A percentile compares a stretch with the other conserved stretches of the same genome.
These are phyloP conservation scores for Adansonia digitata DNA, from an alignment of 345 rosid genomes.

Conservation along the genomic window DNA sequence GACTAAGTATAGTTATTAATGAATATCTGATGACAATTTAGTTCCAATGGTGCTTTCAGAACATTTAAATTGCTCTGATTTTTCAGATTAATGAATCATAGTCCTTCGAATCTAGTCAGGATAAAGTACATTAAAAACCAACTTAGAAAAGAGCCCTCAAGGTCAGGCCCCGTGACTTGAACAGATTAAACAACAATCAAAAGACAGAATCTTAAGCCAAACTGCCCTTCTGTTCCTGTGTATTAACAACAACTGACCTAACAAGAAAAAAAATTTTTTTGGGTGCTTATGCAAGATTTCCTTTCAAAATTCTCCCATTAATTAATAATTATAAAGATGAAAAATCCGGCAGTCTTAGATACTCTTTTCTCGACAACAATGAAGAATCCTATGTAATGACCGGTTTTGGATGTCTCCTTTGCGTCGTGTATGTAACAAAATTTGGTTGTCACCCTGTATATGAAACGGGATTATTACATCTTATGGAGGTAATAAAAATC, in stretches of 20 bases:
- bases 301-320: background rate
- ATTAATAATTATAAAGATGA: background rate
- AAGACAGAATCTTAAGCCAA: background rate
- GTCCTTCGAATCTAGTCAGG: too few relatives aligned
- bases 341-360: too few relatives aligned
- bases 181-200: background rate
- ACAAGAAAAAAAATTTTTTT: too few relatives aligned
- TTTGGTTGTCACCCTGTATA: too few relatives aligned
- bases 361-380: background rate
- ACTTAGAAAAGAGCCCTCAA: background rate
- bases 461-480: too few relatives aligned
- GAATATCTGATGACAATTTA: background rate
- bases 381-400: constrained; percentile 1
- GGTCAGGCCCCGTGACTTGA: background rate
- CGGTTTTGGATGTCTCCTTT: too few relatives aligned
- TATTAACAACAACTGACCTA: background rate
- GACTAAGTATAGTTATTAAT: background rate
- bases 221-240: background rate
- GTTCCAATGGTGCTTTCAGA: background rate
- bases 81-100: too few relatives aligned
- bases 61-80: too few relatives aligned
- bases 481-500: too few relatives aligned
- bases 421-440: too few relatives aligned
- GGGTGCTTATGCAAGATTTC: background rate
- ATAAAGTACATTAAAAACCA: background rate